Conservation (phyloP, 1,284 basidiomycete genomes). For the Pseudozyma sp. region DNA sequence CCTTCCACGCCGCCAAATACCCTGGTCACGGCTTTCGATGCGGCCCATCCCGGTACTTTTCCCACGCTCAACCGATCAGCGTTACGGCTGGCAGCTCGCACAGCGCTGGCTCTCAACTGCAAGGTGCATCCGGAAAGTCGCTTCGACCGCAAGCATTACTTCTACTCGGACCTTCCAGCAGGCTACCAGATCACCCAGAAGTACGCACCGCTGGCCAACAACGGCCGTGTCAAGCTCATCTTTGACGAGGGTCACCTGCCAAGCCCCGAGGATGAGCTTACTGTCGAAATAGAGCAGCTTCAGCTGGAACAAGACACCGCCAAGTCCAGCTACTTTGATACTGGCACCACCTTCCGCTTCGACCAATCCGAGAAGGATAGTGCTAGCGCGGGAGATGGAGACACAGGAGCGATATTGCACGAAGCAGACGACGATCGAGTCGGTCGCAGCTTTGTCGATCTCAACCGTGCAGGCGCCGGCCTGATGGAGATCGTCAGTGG, state of each 20-base stretch:
- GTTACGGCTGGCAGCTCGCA: constrained; percentile 82
- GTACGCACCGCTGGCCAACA: constrained; percentile 84
- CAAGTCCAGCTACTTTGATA: constrained; percentile 78
- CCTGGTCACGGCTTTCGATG: constrained; percentile 84
- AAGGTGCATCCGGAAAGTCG: constrained; percentile 70
- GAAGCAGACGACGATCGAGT: constrained; percentile 73
- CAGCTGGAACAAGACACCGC: constrained; percentile 98
- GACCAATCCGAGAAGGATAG: not conserved
- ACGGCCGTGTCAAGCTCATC: constrained; percentile 76
- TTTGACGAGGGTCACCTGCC: constrained; percentile 62
- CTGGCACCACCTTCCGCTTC: constrained; percentile 66
- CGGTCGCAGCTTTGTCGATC: constrained; percentile 74
- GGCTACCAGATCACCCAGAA: constrained; percentile 98
- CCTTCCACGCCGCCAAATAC: constrained; percentile 77
- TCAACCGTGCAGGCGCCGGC: constrained; percentile 88
- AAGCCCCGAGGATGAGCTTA: constrained; percentile 69
- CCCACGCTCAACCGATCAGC: constrained; percentile 82
- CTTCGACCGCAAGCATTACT: constrained; percentile 94
- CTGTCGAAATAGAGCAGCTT: constrained; percentile 87
- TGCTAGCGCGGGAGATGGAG: not conserved
- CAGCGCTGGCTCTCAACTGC: constrained; percentile 83
- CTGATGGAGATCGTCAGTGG: constrained; percentile 97
- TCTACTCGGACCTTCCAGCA: constrained; percentile 91
- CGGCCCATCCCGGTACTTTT: constrained; percentile 90
- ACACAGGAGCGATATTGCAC: constrained; percentile 6